phyloP scores from a whole-genome alignment of 108 stramenopile species.

The Aurantiochytrium sp. region DNA sequence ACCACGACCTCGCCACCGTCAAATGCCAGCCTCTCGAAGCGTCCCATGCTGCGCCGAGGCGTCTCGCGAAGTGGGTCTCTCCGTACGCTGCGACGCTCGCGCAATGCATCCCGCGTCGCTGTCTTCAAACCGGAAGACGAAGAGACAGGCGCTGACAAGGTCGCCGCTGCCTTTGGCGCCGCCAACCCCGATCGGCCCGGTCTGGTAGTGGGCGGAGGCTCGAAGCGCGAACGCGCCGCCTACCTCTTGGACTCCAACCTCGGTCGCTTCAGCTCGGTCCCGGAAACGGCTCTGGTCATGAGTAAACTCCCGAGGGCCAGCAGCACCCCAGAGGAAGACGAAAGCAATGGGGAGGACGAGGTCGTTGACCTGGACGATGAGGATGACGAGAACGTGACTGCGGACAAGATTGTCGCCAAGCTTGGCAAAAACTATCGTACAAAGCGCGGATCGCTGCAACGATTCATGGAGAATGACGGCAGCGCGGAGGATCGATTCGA shows the following conservation, averaged over 20 bases:
- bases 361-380: neutral
- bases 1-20: neutral
- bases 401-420: neutral
- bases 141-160: neutral
- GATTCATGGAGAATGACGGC: neutral
- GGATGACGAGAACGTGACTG: neutral
- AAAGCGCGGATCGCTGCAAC: neutral
- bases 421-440: neutral
- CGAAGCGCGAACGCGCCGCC: constrained; percentile 6
- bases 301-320: neutral
- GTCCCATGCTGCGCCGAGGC: neutral
- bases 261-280: neutral
- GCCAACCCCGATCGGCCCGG: neutral
- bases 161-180: neutral
- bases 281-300: neutral
- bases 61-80: neutral
- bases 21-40: neutral
- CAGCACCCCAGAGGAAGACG: neutral
- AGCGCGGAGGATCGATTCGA: neutral
- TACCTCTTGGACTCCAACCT: neutral
- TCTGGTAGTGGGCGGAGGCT: neutral
- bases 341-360: neutral
- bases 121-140: constrained; percentile 16
- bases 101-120: neutral
- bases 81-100: neutral